Conservation (phyloP, 202 grass and related monocot genomes). For the Hordeum pubiflorum region DNA sequence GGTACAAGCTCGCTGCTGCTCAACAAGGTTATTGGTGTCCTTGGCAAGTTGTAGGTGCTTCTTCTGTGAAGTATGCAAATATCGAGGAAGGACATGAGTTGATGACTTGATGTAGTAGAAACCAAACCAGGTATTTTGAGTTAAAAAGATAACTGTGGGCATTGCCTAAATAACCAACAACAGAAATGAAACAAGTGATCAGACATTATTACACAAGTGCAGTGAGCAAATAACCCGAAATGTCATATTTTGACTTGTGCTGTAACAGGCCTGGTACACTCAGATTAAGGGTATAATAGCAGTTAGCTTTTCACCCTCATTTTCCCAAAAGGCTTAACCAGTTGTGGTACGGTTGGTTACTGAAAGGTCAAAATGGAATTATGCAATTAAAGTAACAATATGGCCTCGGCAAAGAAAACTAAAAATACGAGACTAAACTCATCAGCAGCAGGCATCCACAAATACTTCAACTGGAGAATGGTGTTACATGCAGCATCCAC, state of each 20-base stretch:
- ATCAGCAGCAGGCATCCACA: neutral
- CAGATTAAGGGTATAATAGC: neutral
- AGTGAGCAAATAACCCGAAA: neutral
- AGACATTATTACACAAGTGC: neutral
- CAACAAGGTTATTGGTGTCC: constrained; percentile 71
- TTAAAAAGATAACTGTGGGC: neutral
- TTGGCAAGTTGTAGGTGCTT: constrained; percentile 81
- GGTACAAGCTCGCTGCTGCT: constrained; percentile 85
- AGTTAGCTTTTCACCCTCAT: neutral
- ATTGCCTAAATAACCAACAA: constrained; percentile 6
- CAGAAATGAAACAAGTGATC: constrained; percentile 6
- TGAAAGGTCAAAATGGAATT: neutral
- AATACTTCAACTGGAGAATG: neutral
- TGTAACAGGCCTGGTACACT: neutral
- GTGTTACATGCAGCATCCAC: neutral
- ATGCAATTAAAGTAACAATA: too few relatives aligned
- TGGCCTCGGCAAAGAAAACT: too few relatives aligned
- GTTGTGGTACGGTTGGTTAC: neutral
- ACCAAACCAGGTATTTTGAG: neutral
- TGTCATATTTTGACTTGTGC: neutral
- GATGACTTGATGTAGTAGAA: constrained; percentile 20
- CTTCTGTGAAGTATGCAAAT: constrained; percentile 53
- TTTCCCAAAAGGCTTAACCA: neutral
- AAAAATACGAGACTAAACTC: neutral
- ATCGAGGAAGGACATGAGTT: constrained; percentile 18